These are phyloP conservation scores for Pseudogymnoascus destructans DNA, from an alignment of 2,329 filamentous ascomycete genomes.

Conservation along the genomic window DNA sequence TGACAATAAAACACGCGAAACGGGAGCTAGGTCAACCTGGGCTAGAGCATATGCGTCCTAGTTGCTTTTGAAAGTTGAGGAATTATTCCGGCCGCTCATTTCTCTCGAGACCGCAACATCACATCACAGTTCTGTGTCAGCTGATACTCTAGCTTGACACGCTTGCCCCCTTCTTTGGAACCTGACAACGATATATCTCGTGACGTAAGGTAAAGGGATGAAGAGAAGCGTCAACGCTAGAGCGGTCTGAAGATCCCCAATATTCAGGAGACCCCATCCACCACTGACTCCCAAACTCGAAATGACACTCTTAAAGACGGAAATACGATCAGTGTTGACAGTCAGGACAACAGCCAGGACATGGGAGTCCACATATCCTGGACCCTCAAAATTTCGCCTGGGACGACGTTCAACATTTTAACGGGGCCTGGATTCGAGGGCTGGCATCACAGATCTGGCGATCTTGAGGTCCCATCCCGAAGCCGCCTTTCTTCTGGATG, in stretches of 20 bases:
- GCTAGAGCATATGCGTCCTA: background rate
- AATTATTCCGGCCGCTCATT: slow-evolving; percentile 4
- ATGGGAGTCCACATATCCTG: slow-evolving; percentile 2
- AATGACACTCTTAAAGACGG: too few species aligned
- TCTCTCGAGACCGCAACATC: background rate
- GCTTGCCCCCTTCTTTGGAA: background rate
- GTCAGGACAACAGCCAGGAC: too few species aligned
- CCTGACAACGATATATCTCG: background rate
- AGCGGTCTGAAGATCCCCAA: background rate
- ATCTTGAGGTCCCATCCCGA: background rate
- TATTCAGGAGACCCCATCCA: slow-evolving; percentile 1
- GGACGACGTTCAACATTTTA: background rate
- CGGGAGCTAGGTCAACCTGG: background rate
- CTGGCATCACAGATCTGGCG: slow-evolving; percentile 1
- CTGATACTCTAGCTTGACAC: background rate
- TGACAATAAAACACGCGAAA: slow-evolving; percentile 8
- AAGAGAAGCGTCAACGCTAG: slow-evolving; percentile 5
- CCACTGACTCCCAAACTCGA: too few species aligned
- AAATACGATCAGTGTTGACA: too few species aligned
- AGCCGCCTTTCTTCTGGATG: background rate
- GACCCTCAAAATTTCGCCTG: slow-evolving; percentile 1
- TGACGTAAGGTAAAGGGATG: background rate
- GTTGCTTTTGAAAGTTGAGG: slow-evolving; percentile 5
- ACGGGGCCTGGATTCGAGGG: background rate
- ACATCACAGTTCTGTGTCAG: slow-evolving; percentile 2